phyloP scores from a whole-genome alignment of 2,329 filamentous ascomycete species.

The Pseudovirgaria hyperparasitica region DNA sequence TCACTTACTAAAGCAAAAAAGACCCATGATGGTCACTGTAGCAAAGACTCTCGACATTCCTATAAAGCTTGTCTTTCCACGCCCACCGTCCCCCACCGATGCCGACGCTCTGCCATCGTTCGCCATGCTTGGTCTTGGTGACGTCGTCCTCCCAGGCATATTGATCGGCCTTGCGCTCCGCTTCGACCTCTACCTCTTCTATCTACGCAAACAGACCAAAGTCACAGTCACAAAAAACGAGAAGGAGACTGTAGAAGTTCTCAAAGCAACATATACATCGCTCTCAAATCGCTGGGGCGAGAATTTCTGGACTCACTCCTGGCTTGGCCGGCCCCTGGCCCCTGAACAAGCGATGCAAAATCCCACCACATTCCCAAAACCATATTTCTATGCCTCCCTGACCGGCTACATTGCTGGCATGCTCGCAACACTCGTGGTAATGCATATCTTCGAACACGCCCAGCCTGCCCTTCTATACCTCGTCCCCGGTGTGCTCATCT shows the following conservation, averaged over 20 bases:
- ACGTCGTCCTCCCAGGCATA: slow-evolving; percentile 85
- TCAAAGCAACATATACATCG: slow-evolving; percentile 29
- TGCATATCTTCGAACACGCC: slow-evolving; percentile 66
- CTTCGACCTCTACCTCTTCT: slow-evolving; percentile 83
- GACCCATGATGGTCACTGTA: slow-evolving; percentile 74
- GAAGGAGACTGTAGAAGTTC: slow-evolving; percentile 4
- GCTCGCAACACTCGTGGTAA: slow-evolving; percentile 60
- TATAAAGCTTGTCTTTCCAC: slow-evolving; percentile 78
- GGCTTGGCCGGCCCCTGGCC: slow-evolving; percentile 14
- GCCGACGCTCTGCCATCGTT: slow-evolving; percentile 28
- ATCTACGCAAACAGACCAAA: slow-evolving; percentile 49
- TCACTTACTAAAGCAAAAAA: slow-evolving; percentile 17
- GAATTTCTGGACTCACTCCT: slow-evolving; percentile 56
- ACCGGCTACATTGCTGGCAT: slow-evolving; percentile 69
- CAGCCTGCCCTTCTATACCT: slow-evolving; percentile 89
- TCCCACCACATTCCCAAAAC: slow-evolving; percentile 54
- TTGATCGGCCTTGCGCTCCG: slow-evolving; percentile 77
- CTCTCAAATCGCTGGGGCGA: slow-evolving; percentile 70
- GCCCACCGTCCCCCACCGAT: slow-evolving; percentile 39
- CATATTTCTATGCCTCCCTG: slow-evolving; percentile 71
- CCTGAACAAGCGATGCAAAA: slow-evolving; percentile 19
- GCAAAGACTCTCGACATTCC: slow-evolving; percentile 83
- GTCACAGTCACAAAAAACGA: slow-evolving; percentile 6
- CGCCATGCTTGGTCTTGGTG: slow-evolving; percentile 84
- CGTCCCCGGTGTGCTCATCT: slow-evolving; percentile 68